Conservation (phyloP, 2,329 filamentous ascomycete species). For the Epichloe typhina region DNA sequence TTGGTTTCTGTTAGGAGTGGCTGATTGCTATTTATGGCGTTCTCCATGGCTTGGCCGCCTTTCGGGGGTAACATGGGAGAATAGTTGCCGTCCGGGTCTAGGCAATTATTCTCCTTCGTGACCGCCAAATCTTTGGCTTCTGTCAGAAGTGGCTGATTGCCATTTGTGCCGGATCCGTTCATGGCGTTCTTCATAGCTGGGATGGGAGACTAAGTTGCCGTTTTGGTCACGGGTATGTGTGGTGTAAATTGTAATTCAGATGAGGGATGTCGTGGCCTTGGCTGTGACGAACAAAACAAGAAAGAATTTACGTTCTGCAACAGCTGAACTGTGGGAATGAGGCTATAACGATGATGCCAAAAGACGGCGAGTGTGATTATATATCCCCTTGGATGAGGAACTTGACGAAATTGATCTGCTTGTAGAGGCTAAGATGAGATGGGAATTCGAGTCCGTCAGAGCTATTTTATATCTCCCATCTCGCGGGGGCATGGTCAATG, state of each 20-base stretch:
- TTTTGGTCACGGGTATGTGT: background rate
- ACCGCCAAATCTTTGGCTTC: background rate
- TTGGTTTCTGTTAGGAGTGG: no score
- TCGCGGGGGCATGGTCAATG: background rate
- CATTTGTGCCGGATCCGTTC: background rate
- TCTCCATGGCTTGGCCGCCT: no score
- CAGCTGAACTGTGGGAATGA: background rate
- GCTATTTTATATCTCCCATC: background rate
- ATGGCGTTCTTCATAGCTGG: background rate
- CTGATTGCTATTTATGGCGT: no score
- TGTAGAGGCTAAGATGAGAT: background rate
- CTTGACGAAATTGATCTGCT: background rate
- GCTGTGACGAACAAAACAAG: background rate
- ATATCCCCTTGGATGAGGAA: background rate
- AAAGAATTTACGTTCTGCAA: no score
- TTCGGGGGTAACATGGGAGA: no score
- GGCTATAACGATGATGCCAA: background rate
- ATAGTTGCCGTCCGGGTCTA: background rate
- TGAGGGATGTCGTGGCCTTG: background rate
- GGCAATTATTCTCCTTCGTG: background rate
- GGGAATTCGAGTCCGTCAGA: background rate
- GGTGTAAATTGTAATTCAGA: background rate
- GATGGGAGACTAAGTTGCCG: background rate
- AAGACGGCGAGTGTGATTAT: no score
- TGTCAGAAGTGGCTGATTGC: background rate